Percentiles rank a stretch among this genome's conserved stretches.
These are phyloP conservation scores for Globisporangium megalacanthum DNA, from an alignment of 352 stramenopile genomes.

Conservation along the genomic window DNA sequence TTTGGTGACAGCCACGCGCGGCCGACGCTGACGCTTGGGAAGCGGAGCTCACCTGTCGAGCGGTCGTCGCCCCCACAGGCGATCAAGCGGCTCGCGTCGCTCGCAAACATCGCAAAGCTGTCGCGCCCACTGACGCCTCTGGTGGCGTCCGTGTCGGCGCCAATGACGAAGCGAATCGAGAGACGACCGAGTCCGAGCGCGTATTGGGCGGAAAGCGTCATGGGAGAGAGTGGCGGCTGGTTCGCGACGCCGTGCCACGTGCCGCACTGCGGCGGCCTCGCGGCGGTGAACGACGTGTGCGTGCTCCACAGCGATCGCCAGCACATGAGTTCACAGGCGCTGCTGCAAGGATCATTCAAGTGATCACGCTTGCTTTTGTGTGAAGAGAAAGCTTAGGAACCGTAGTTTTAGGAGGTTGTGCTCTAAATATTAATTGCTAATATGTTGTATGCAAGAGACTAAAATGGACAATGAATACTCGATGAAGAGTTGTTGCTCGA, in stretches of 20 bases:
- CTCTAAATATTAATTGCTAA: too few relatives aligned
- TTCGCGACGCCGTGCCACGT: neutral
- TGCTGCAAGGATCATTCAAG: too few relatives aligned
- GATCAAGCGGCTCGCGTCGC: conserved; percentile 15
- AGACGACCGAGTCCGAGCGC: neutral
- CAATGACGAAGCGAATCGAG: neutral
- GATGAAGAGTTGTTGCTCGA: too few relatives aligned
- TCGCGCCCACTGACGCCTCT: conserved; percentile 7
- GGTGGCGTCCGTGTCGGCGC: neutral
- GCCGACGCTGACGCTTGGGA: conserved; percentile 4
- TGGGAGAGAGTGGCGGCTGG: neutral
- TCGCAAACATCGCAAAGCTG: conserved; percentile 13
- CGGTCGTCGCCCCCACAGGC: conserved; percentile 6
- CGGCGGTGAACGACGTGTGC: neutral
- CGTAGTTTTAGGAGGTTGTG: too few relatives aligned
- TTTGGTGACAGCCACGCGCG: conserved; percentile 4
- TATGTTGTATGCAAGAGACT: too few relatives aligned
- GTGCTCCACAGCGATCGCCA: neutral
- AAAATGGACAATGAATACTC: too few relatives aligned
- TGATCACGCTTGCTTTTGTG: too few relatives aligned
- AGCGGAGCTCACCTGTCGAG: conserved; percentile 6
- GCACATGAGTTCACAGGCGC: too few relatives aligned
- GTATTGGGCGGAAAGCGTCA: neutral
- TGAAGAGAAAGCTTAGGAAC: too few relatives aligned
- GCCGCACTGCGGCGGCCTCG: neutral